phyloP scores from a whole-genome alignment of 2,329 filamentous ascomycete genomes.

The Aquanectria penicillioides region DNA sequence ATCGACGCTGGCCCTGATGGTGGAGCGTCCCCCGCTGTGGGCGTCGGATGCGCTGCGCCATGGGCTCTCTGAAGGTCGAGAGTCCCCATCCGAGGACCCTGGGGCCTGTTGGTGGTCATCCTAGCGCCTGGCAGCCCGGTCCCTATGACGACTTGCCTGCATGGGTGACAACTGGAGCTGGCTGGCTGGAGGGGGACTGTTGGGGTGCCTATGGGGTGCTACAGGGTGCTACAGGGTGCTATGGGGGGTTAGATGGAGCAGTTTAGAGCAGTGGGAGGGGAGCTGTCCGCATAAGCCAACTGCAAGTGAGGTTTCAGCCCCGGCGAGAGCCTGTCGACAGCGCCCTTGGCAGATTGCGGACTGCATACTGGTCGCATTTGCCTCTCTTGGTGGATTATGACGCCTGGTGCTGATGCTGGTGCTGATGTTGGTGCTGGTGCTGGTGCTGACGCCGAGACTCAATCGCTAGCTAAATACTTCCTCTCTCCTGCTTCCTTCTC shows the following conservation, averaged over 20 bases:
- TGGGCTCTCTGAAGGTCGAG: too few relatives aligned
- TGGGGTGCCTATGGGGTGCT: too few relatives aligned
- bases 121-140: constrained; percentile 5
- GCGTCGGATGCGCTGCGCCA: constrained; percentile 10
- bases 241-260: too few relatives aligned
- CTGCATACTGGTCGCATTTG: neutral
- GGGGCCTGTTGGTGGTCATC: neutral
- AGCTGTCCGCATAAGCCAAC: constrained; percentile 17
- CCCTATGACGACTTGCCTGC: constrained; percentile 15
- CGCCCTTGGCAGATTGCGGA: constrained; percentile 7
- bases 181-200: neutral
- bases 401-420: too few relatives aligned
- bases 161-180: constrained; percentile 11
- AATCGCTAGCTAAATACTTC: neutral
- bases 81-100: too few relatives aligned
- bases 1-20: too few relatives aligned
- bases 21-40: constrained; percentile 10
- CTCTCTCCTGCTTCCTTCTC: neutral
- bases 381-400: constrained; percentile 16
- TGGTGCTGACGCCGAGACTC: neutral
- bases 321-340: constrained; percentile 20
- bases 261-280: constrained; percentile 3
- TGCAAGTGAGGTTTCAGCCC: constrained; percentile 41
- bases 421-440: neutral
- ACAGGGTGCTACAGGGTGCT: too few relatives aligned